Conservation (phyloP, 1,139 yeast genomes). For the Hyphopichia fennica region DNA sequence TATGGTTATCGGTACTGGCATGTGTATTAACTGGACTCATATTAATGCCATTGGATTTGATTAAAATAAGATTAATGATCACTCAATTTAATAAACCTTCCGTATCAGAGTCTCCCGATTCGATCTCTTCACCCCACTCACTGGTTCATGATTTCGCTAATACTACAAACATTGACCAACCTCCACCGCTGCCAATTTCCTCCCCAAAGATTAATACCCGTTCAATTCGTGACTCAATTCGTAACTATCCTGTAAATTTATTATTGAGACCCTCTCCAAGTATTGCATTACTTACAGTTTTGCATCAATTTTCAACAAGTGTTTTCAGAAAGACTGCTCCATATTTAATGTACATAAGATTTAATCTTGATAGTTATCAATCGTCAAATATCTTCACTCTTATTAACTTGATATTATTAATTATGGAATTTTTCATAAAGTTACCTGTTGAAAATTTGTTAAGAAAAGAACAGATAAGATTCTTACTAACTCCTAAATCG, state of each 20-base stretch:
- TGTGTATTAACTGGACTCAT: conserved; percentile 73
- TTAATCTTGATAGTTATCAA: conserved; percentile 69
- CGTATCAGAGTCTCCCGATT: not conserved
- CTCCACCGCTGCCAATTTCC: not conserved
- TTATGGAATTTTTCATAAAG: conserved; percentile 69
- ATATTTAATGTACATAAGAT: conserved; percentile 60
- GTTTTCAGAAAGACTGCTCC: conserved; percentile 73
- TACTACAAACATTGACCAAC: not conserved
- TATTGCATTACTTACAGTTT: conserved; percentile 52
- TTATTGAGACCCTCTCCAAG: conserved; percentile 56
- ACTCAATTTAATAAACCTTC: conserved; percentile 45
- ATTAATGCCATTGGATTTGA: conserved; percentile 78
- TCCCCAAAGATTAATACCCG: conserved; percentile 20
- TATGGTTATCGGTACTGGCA: conserved; percentile 68
- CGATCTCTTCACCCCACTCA: not conserved
- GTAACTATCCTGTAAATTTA: conserved; percentile 38
- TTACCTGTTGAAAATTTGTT: conserved; percentile 86
- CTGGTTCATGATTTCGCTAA: not conserved
- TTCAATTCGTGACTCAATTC: conserved; percentile 40
- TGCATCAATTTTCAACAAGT: conserved; percentile 63
- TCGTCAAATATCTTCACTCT: conserved; percentile 59
- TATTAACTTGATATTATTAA: conserved; percentile 55
- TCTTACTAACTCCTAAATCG: conserved; percentile 47
- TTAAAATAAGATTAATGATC: conserved; percentile 73
- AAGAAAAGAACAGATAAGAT: conserved; percentile 78